A percentile compares a stretch with the other conserved stretches of the same genome.
Evolutionary conservation across 2,329 filamentous ascomycete genomes (phyloP).

Genomic region (Fusarium nisikadoi): DNA sequence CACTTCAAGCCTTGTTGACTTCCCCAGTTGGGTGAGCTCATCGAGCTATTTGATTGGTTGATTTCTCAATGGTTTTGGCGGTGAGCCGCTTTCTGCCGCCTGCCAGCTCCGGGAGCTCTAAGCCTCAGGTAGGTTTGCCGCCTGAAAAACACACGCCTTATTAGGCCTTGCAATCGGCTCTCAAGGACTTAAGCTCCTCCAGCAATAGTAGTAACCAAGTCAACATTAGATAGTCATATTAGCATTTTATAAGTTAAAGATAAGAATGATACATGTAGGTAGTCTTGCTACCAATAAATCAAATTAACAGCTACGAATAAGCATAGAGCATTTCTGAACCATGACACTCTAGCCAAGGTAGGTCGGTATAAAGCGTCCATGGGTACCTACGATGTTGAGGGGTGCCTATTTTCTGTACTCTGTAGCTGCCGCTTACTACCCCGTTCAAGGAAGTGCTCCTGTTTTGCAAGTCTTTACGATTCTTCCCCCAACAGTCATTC

Average conservation of each 20-base stretch:
- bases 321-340: not conserved
- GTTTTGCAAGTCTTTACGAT: not conserved
- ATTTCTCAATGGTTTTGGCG: not conserved
- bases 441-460: not conserved
- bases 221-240: not conserved
- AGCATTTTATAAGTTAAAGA: not conserved
- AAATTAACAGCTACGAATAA: not conserved
- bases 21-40: conserved; percentile 38
- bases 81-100: conserved; percentile 49
- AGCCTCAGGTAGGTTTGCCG: not conserved
- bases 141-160: not conserved
- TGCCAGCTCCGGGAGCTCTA: conserved; percentile 3
- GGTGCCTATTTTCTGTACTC: not conserved
- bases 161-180: not conserved
- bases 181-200: not conserved
- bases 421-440: conserved; percentile 8
- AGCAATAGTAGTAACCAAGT: not conserved
- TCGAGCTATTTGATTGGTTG: conserved; percentile 42
- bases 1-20: conserved; percentile 45
- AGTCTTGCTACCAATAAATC: not conserved
- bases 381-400: not conserved
- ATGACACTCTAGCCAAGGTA: not conserved
- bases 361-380: not conserved
- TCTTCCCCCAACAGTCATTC: not conserved
- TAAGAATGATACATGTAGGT: not conserved